Evolutionary conservation across 129 eudicot genomes (phyloP).

Genomic region (Gnaphalium uliginosum): DNA sequence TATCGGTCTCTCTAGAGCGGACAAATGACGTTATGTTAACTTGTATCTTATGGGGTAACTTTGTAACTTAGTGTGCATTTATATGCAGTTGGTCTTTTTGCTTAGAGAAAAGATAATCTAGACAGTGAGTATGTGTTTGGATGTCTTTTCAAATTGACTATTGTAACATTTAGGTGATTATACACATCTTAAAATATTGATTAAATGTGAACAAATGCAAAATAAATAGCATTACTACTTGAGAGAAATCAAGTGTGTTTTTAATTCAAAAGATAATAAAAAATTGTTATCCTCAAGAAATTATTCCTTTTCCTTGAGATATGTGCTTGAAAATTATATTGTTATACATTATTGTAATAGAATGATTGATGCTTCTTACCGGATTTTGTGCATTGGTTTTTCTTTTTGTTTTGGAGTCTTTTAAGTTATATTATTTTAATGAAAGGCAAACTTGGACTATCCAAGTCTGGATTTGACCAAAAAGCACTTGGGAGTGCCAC

Average conservation of each 20-base stretch:
- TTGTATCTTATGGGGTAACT: no score
- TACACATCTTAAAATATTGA: no score
- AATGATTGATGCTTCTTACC: slow-evolving; percentile 30
- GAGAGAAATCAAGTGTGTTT: not conserved
- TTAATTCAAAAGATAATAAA: slow-evolving; percentile 7
- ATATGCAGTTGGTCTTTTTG: not conserved
- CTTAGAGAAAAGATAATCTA: not conserved
- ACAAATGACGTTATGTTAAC: not conserved
- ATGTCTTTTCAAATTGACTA: not conserved
- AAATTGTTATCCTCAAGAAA: slow-evolving; percentile 16
- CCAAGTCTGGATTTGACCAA: slow-evolving; percentile 18
- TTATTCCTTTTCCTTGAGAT: slow-evolving; percentile 33
- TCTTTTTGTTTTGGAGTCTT: slow-evolving; percentile 25
- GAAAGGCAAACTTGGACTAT: slow-evolving; percentile 20
- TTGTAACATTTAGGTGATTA: not conserved
- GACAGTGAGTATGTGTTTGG: not conserved
- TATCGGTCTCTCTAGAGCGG: not conserved
- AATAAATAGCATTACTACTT: not conserved
- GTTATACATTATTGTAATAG: slow-evolving; percentile 1
- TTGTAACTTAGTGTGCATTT: not conserved
- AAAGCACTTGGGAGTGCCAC: slow-evolving; percentile 22
- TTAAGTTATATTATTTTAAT: slow-evolving; percentile 6
- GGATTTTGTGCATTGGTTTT: slow-evolving; percentile 29
- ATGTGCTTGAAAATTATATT: slow-evolving; percentile 17
- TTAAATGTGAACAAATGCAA: not conserved